These are phyloP conservation scores for Xylariaceae sp. DNA, from an alignment of 2,329 filamentous ascomycete genomes.

Conservation along the genomic window DNA sequence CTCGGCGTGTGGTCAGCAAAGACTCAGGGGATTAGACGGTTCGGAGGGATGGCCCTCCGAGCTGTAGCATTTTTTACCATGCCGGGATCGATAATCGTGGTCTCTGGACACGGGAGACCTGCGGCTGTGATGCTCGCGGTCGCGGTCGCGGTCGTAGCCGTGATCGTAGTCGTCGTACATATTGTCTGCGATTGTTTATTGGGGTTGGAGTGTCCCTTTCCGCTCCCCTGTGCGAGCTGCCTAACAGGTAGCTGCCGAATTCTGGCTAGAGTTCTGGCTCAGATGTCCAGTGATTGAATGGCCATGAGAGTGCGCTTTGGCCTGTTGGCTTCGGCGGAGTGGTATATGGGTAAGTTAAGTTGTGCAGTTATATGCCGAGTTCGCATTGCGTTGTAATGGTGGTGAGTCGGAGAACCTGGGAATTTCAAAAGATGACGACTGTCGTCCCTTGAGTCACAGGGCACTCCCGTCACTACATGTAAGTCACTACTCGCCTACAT, in stretches of 20 bases:
- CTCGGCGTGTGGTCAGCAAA: conserved; percentile 34
- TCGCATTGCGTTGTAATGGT: too few relatives aligned
- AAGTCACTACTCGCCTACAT: too few relatives aligned
- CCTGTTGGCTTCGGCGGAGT: too few relatives aligned
- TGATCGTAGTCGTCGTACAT: conserved; percentile 35
- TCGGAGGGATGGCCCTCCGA: conserved; percentile 29
- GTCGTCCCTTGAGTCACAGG: too few relatives aligned
- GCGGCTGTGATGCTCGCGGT: conserved; percentile 26
- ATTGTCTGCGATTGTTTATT: neutral
- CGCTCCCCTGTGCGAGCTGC: neutral
- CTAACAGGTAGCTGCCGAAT: neutral
- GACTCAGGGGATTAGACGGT: conserved; percentile 23
- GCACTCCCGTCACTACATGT: too few relatives aligned
- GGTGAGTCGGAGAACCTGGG: too few relatives aligned
- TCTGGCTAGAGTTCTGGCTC: neutral
- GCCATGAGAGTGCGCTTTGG: too few relatives aligned
- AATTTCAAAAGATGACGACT: too few relatives aligned
- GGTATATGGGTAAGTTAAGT: too few relatives aligned
- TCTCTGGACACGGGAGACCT: conserved; percentile 31
- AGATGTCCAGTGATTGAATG: too few relatives aligned
- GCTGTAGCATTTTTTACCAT: conserved; percentile 36
- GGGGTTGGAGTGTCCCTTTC: too few relatives aligned
- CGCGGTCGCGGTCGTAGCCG: conserved; percentile 26
- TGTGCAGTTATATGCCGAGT: too few relatives aligned
- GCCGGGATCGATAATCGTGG: conserved; percentile 33